phyloP scores from a whole-genome alignment of 441 rosid species.

The Corymbia citriodora region DNA sequence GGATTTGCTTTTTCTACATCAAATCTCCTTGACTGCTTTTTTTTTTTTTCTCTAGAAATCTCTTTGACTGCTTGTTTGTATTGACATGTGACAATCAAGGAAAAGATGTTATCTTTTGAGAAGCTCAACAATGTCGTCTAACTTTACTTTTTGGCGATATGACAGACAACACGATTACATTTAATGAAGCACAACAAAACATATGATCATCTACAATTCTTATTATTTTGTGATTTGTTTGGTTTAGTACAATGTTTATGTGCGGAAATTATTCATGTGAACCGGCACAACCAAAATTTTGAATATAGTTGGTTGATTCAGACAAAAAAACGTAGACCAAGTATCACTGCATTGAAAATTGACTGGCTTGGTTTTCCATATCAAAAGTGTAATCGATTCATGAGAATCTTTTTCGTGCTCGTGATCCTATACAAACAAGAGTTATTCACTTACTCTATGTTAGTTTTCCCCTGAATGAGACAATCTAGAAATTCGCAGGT shows the following conservation, averaged over 20 bases:
- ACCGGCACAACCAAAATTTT: neutral
- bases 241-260: neutral
- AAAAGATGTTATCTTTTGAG: neutral
- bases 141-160: neutral
- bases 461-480: neutral
- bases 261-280: neutral
- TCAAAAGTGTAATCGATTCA: neutral
- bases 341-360: neutral
- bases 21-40: neutral
- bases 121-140: neutral
- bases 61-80: neutral
- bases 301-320: neutral
- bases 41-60: neutral
- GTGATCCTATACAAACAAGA: neutral
- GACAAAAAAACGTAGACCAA: neutral
- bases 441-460: neutral
- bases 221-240: neutral
- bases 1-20: neutral
- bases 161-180: neutral
- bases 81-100: neutral
- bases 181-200: neutral
- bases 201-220: neutral
- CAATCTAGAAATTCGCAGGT: neutral
- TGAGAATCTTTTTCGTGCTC: neutral
- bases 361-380: neutral